Percentiles rank a stretch among this genome's conserved stretches.
Evolutionary conservation across 2,329 filamentous ascomycete species (phyloP).

Genomic region (Colletotrichum orbiculare): DNA sequence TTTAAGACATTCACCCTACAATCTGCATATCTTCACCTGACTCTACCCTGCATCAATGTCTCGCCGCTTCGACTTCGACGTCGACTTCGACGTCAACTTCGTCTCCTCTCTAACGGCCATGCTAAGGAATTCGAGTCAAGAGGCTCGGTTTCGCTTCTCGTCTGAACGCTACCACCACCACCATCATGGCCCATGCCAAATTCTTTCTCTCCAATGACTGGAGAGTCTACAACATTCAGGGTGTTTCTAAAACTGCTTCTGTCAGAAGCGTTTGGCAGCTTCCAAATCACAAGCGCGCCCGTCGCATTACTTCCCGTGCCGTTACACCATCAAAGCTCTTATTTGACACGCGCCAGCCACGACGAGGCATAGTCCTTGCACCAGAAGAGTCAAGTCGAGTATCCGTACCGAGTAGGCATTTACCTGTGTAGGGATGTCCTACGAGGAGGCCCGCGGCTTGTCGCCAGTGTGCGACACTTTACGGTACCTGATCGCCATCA

Average conservation of each 20-base stretch:
- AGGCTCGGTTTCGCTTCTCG: conserved; percentile 13
- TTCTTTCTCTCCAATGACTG: background rate
- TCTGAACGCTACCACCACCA: too few relatives aligned
- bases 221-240: conserved; percentile 10
- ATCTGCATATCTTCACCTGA: conserved; percentile 5
- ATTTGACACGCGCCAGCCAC: conserved; percentile 31
- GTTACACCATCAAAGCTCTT: conserved; percentile 30
- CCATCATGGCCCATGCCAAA: too few relatives aligned
- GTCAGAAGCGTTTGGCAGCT: conserved; percentile 37
- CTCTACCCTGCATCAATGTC: too few relatives aligned
- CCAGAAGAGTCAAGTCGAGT: background rate
- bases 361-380: conserved; percentile 24
- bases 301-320: conserved; percentile 21
- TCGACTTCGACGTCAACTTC: conserved; percentile 2
- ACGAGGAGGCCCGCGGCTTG: too few relatives aligned
- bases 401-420: background rate
- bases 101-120: background rate
- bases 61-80: background rate
- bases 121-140: conserved; percentile 2
- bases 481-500: conserved; percentile 3
- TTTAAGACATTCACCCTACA: conserved; percentile 15
- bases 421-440: background rate
- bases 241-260: conserved; percentile 36
- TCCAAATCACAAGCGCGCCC: conserved; percentile 33
- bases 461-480: too few relatives aligned